Evolutionary conservation across 257 asterid genomes (phyloP).

Genomic region (Asclepias syriaca): DNA sequence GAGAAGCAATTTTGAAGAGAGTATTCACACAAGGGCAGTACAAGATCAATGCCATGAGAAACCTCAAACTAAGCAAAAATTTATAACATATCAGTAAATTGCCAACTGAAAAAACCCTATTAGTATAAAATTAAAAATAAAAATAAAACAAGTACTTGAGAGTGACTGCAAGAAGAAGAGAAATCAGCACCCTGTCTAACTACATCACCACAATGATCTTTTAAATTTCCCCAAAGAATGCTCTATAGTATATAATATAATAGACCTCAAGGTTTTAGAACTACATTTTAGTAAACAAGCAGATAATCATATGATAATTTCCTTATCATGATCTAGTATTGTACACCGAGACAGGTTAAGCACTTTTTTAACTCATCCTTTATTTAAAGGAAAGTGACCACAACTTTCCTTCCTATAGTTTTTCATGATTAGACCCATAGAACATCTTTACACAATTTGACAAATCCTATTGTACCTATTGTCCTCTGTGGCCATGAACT

Average conservation of each 20-base stretch:
- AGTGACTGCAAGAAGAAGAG: background rate
- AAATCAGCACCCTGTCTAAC: background rate
- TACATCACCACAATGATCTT: background rate
- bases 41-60: background rate
- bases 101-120: background rate
- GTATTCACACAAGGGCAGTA: background rate
- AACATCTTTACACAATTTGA: background rate
- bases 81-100: background rate
- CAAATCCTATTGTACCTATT: background rate
- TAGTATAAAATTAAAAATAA: background rate
- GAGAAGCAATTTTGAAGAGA: background rate
- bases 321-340: background rate
- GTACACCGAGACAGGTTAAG: no score
- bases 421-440: background rate
- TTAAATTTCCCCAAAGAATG: background rate
- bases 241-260: background rate
- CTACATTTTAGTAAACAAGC: no score
- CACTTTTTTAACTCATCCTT: no score
- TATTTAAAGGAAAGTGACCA: background rate
- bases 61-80: constrained; percentile 4
- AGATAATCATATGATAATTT: background rate
- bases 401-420: no score
- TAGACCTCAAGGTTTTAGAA: background rate
- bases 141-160: background rate
- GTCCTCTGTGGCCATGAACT: no score